These are phyloP conservation scores for Rhazya stricta DNA, from an alignment of 257 asterid species.

Conservation along the genomic window DNA sequence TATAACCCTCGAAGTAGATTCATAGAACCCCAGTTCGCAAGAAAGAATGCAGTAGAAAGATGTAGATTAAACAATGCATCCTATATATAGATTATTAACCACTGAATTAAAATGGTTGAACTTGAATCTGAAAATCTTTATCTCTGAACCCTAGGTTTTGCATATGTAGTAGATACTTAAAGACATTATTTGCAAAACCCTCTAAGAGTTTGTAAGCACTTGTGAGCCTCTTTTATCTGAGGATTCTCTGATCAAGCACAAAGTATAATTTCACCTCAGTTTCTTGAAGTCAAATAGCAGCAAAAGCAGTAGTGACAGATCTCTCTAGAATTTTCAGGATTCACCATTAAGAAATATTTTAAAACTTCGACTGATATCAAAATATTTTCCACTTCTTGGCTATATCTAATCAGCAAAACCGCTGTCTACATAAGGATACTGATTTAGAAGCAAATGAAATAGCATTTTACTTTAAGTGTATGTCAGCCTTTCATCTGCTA, in stretches of 20 bases:
- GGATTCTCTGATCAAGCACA: neutral
- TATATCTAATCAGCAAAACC: slow-evolving; percentile 9
- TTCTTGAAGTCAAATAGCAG: neutral
- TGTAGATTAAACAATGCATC: neutral
- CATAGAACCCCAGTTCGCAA: neutral
- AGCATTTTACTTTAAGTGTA: slow-evolving; percentile 17
- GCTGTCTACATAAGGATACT: slow-evolving; percentile 11
- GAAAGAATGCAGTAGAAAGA: neutral
- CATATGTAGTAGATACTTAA: neutral
- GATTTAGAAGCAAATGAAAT: slow-evolving; percentile 8
- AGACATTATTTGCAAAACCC: neutral
- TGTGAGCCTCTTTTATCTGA: neutral
- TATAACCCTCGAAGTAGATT: neutral
- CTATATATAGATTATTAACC: neutral
- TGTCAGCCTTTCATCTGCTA: slow-evolving; percentile 42
- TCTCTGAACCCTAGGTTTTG: slow-evolving; percentile 12
- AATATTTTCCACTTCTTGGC: neutral
- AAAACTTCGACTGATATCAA: neutral
- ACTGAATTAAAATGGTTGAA: neutral
- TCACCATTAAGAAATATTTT: slow-evolving; percentile 1
- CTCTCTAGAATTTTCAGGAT: neutral
- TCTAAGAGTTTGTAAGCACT: neutral
- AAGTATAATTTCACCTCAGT: neutral
- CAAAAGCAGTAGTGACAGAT: neutral
- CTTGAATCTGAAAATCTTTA: neutral